These are phyloP conservation scores for Aspergillus luchuensis DNA, from an alignment of 2,329 filamentous ascomycete genomes.

Conservation along the genomic window DNA sequence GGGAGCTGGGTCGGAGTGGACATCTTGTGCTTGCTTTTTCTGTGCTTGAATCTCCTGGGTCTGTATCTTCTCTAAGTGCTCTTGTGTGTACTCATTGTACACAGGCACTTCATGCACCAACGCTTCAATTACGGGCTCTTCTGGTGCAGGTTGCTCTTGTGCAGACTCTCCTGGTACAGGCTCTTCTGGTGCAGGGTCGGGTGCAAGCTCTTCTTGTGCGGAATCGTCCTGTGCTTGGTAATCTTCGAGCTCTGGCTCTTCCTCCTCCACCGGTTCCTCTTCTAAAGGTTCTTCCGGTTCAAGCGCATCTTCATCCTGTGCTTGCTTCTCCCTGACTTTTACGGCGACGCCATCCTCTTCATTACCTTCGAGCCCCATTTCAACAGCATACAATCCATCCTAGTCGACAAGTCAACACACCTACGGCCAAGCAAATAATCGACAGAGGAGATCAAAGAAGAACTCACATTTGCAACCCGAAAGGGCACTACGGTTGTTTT, in stretches of 20 bases:
- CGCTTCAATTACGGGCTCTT: background rate
- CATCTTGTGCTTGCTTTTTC: slow-evolving; percentile 9
- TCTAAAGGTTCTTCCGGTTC: too few relatives aligned
- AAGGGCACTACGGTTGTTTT: slow-evolving; percentile 42
- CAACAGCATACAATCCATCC: slow-evolving; percentile 18
- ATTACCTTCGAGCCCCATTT: background rate
- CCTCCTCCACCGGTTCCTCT: background rate
- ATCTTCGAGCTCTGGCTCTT: background rate
- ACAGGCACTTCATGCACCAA: too few relatives aligned
- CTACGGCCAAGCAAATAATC: background rate
- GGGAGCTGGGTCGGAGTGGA: slow-evolving; percentile 8
- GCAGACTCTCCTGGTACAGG: background rate
- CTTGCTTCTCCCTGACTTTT: background rate
- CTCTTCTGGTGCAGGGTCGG: background rate
- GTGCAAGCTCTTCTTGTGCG: background rate
- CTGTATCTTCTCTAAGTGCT: background rate
- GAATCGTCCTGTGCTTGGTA: background rate
- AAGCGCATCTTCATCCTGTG: background rate
- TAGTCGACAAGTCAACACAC: slow-evolving; percentile 3
- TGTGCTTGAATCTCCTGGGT: slow-evolving; percentile 11
- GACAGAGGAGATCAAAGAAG: background rate
- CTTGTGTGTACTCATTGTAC: background rate
- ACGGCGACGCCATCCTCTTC: background rate
- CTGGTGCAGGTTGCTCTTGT: background rate
- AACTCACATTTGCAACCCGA: slow-evolving; percentile 40